Conservation (phyloP, 768 basidiomycete genomes). For the Lactarius sanguifluus region DNA sequence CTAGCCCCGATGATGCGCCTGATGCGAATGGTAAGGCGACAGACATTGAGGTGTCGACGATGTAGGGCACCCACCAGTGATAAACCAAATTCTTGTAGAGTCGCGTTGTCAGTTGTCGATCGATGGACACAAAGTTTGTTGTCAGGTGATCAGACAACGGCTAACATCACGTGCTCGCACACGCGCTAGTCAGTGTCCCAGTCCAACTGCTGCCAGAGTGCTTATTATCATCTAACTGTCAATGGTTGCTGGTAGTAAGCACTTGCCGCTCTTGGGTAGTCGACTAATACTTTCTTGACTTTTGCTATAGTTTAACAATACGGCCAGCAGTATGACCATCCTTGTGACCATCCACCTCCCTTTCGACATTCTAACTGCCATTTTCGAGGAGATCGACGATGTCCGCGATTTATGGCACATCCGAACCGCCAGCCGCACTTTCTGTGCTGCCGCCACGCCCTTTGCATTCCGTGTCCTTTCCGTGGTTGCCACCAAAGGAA, state of each 20-base stretch:
- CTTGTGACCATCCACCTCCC: not conserved
- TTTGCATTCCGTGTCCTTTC: conserved; percentile 2
- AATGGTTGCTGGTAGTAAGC: no score
- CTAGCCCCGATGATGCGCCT: conserved; percentile 22
- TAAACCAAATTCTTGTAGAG: conserved; percentile 18
- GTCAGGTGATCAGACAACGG: no score
- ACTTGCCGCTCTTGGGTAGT: no score
- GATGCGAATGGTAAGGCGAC: not conserved
- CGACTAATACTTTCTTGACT: no score
- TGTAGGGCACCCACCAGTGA: conserved; percentile 19
- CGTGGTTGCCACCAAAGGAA: not conserved
- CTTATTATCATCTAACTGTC: no score
- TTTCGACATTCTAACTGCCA: not conserved
- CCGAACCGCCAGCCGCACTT: not conserved
- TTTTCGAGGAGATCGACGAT: not conserved
- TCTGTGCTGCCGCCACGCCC: not conserved
- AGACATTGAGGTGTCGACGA: not conserved
- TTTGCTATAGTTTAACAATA: no score
- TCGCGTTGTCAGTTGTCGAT: not conserved
- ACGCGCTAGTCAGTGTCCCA: no score
- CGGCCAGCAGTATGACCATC: no score
- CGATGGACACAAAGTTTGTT: not conserved
- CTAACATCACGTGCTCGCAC: no score
- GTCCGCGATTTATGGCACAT: not conserved
- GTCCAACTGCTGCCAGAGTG: no score